Conservation (phyloP, 371 early-diverging fungal species). For the Thermomucor indicae-seudaticae region DNA sequence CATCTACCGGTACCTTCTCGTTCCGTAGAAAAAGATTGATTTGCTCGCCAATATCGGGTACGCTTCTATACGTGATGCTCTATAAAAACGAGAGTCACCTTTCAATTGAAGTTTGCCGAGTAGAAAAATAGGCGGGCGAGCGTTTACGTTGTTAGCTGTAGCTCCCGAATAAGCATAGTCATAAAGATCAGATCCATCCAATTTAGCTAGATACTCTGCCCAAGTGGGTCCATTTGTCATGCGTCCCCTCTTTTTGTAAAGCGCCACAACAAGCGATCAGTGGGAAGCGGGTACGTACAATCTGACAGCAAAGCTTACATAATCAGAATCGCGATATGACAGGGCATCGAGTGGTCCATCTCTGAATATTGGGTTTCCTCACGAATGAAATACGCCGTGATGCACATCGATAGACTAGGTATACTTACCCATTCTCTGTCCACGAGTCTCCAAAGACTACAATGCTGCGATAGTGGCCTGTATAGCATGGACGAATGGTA, state of each 20-base stretch:
- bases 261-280: no score
- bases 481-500: constrained; percentile 8
- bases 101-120: no score
- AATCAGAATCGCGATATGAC: constrained; percentile 1
- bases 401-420: background rate
- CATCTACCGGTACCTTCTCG: no score
- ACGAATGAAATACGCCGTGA: background rate
- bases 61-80: constrained; percentile 3
- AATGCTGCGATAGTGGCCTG: background rate
- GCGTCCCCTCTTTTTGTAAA: constrained; percentile 9
- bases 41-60: constrained; percentile 8
- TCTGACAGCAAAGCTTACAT: constrained; percentile 1
- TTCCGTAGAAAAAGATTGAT: background rate
- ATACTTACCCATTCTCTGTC: constrained; percentile 21
- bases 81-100: background rate
- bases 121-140: background rate
- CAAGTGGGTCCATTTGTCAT: constrained; percentile 19
- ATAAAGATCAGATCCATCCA: constrained; percentile 13
- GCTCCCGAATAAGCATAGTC: constrained; percentile 23
- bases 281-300: no score
- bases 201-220: constrained; percentile 17
- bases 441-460: constrained; percentile 25
- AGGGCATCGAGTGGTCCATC: constrained; percentile 1
- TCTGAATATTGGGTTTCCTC: no score
- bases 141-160: constrained; percentile 19